Base-by-base conservation (phyloP, 140 eudicot species). In the Flaveria floridana region DNA sequence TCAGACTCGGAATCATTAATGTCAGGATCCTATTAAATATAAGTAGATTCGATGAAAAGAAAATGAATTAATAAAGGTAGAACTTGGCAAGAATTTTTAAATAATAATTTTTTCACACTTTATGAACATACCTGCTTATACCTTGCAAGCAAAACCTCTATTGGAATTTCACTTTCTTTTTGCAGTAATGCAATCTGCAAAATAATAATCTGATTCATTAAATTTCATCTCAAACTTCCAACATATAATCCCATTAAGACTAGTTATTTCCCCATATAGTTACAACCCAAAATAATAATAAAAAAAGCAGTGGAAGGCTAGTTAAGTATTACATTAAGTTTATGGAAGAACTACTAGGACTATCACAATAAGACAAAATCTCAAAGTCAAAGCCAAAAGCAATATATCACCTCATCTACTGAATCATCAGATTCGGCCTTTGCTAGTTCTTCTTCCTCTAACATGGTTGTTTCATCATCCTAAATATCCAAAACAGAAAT, bases 401-500 rank as follows among this genome's bases (percentile, higher is more conserved):
- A 47, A 42, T 37, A 19, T 53, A 72, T 78, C 57, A 88, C 99
- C 95, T 95, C 99, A 39, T 91, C 96, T 61, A 62, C 78, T 56
- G 85, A 76, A 76, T 86, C 80, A 66, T 83, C 76, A 19, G 78
- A 30, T 73, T 95, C 99, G 6, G 85, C 78, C 68, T 91, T 87
- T 46, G 90, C 96, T 66, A 88, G 67, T 70, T 87, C 90, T 72
- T 95, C 99, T 89, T 95, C 99, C 86, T 95, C 99, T 64, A 80
- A 57, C 75, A 95, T 85, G 26, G 99, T 91, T 37, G 99, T 82
- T 84, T 95, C 99, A 73, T 95, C 99, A 84, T 95, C 99, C 97
- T 95, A 76, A 53, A 71, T 9, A 62, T 3, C 2, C 70, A 39
- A 19, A 74, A 59, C 39, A 63, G 58, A 14, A 26, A 48, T 11